phyloP scores from a whole-genome alignment of 2,329 filamentous ascomycete genomes.

The Exophiala bonariae region DNA sequence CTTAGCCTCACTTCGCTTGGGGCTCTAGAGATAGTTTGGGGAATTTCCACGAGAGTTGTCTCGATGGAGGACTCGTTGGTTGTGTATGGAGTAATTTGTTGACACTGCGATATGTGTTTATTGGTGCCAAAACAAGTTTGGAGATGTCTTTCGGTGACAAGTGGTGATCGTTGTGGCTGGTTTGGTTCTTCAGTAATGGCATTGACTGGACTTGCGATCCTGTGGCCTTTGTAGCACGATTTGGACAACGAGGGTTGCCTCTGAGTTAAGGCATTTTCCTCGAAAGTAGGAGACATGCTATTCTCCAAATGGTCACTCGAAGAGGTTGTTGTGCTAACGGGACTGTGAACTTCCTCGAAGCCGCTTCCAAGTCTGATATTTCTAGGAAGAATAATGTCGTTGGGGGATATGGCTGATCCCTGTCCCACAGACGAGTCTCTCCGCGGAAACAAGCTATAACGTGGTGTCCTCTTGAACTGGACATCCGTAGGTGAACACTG shows the following conservation, averaged over 20 bases:
- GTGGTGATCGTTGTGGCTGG: constrained; percentile 14
- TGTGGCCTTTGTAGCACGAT: constrained; percentile 2
- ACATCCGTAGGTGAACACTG: constrained; percentile 10
- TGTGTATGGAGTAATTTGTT: not conserved
- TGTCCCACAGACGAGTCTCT: constrained; percentile 7
- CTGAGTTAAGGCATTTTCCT: constrained; percentile 2
- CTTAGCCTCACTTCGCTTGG: not conserved
- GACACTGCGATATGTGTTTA: not conserved
- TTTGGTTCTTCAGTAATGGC: not conserved
- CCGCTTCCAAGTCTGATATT: no score
- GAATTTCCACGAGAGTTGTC: constrained; percentile 8
- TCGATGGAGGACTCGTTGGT: constrained; percentile 4
- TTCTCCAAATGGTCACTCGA: no score
- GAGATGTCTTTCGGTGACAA: constrained; percentile 10
- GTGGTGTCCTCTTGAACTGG: constrained; percentile 6
- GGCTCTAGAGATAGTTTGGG: not conserved
- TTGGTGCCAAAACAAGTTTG: constrained; percentile 12
- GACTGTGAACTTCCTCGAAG: no score
- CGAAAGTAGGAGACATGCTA: not conserved
- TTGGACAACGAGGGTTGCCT: constrained; percentile 3
- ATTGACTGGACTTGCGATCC: constrained; percentile 1
- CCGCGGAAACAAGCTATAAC: constrained; percentile 23
- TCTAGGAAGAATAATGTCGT: no score
- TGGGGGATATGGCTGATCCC: no score
- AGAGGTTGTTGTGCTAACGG: no score